A percentile compares a stretch with the other conserved stretches of the same genome.
These are phyloP conservation scores for Spinacia oleracea DNA, from an alignment of 179 eudicot species.

Conservation along the genomic window DNA sequence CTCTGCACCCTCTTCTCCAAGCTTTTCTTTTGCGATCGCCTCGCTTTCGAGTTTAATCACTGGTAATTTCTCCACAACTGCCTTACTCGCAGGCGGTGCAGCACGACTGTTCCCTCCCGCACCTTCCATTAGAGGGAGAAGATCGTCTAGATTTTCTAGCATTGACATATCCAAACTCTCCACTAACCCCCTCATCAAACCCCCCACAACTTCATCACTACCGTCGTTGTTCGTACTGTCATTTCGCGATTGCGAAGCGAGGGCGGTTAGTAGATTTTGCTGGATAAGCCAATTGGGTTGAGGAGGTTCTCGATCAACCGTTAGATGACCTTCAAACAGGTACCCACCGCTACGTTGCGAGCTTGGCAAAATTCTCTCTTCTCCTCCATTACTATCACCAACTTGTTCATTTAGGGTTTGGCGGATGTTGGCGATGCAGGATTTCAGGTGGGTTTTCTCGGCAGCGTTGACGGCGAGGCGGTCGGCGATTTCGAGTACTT, in stretches of 20 bases:
- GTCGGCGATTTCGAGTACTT: conserved; percentile 66
- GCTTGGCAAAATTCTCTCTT: neutral
- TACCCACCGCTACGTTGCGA: conserved; percentile 38
- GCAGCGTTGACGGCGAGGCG: conserved; percentile 35
- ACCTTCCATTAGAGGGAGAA: conserved; percentile 24
- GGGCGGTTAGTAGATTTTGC: conserved; percentile 57
- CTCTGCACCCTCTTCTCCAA: conserved; percentile 68
- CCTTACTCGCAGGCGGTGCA: conserved; percentile 91
- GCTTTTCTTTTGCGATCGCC: conserved; percentile 38
- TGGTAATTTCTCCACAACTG: conserved; percentile 80
- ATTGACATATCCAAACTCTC: conserved; percentile 54
- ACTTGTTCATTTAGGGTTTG: conserved; percentile 6
- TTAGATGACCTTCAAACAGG: conserved; percentile 90
- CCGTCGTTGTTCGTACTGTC: neutral
- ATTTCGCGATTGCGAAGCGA: conserved; percentile 47
- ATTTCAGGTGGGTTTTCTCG: conserved; percentile 50
- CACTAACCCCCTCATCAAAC: conserved; percentile 49
- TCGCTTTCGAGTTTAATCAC: conserved; percentile 53
- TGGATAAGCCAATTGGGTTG: conserved; percentile 83
- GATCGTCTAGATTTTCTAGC: conserved; percentile 42
- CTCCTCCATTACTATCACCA: neutral
- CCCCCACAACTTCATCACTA: conserved; percentile 36
- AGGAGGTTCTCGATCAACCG: conserved; percentile 86
- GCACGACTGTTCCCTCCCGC: conserved; percentile 35
- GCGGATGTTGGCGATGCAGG: conserved; percentile 48